A percentile compares a stretch with the other conserved stretches of the same genome.
Evolutionary conservation across 176 grass and related monocot genomes (phyloP).

Genomic region (Avena eriantha): DNA sequence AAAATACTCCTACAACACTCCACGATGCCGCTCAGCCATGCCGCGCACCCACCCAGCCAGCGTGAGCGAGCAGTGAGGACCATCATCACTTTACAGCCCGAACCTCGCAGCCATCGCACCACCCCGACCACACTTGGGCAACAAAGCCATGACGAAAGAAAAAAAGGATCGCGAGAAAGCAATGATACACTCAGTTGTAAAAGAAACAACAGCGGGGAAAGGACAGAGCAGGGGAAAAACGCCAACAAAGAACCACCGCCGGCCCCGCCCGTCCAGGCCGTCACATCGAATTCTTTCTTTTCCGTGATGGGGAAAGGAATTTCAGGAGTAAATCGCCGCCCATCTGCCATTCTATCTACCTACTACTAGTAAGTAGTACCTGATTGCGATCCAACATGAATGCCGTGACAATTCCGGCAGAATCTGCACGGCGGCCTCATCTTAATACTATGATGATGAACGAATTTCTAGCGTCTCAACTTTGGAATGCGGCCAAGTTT

Average conservation of each 20-base stretch:
- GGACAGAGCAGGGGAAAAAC: conserved; percentile 22
- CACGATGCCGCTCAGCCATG: not conserved
- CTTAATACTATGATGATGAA: not conserved
- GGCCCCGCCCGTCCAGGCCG: not conserved
- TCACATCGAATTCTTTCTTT: conserved; percentile 11
- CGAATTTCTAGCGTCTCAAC: conserved; percentile 10
- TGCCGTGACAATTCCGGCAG: conserved; percentile 32
- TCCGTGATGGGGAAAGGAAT: not conserved
- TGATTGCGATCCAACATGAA: conserved; percentile 1
- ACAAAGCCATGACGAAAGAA: not conserved
- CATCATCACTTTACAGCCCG: conserved; percentile 47
- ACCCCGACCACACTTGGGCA: not conserved
- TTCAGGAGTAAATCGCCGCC: not conserved
- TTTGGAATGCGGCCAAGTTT: not conserved
- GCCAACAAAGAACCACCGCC: conserved; percentile 37
- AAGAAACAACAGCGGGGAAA: not conserved
- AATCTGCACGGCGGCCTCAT: not conserved
- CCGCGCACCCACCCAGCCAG: conserved; percentile 9
- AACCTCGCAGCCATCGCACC: conserved; percentile 42
- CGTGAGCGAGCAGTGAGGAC: conserved; percentile 25
- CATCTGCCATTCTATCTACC: not conserved
- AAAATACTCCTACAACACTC: not conserved
- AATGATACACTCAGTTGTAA: not conserved
- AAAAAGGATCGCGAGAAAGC: not conserved
- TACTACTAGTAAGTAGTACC: not conserved